A percentile compares a stretch with the other conserved stretches of the same genome.
Evolutionary conservation across 2,329 filamentous ascomycete genomes (phyloP).

Genomic region (Colletotrichum zoysiae): DNA sequence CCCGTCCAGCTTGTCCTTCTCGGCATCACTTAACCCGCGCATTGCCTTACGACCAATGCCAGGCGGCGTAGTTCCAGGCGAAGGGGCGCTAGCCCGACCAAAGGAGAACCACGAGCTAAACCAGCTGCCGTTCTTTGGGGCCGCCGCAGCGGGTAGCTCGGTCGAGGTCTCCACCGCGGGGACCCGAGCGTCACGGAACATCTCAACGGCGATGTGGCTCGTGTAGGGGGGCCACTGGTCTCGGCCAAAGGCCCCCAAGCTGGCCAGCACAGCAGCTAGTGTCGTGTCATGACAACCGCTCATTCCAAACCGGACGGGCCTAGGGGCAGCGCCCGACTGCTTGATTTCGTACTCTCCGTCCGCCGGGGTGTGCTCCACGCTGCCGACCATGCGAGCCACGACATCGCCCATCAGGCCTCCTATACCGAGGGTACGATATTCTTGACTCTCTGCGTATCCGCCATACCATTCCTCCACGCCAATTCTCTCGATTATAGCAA

Average conservation of each 20-base stretch:
- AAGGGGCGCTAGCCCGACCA: conserved; percentile 35
- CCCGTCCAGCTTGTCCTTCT: conserved; percentile 70
- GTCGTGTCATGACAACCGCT: conserved; percentile 96
- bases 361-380: conserved; percentile 68
- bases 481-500: conserved; percentile 79
- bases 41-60: conserved; percentile 73
- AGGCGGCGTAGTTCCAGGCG: conserved; percentile 51
- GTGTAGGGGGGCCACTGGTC: conserved; percentile 93
- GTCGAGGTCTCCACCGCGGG: conserved; percentile 42
- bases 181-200: conserved; percentile 73
- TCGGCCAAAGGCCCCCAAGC: conserved; percentile 81
- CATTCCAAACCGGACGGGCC: conserved; percentile 78
- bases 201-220: conserved; percentile 89
- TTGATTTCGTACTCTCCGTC: conserved; percentile 65
- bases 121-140: conserved; percentile 47
- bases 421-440: conserved; percentile 92
- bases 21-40: conserved; percentile 65
- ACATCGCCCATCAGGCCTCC: conserved; percentile 88
- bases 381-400: conserved; percentile 79
- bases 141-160: conserved; percentile 33
- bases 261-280: conserved; percentile 81
- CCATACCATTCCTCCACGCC: conserved; percentile 93
- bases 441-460: conserved; percentile 84
- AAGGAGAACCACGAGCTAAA: conserved; percentile 50
- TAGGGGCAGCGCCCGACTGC: conserved; percentile 52